Conservation (phyloP, 2,329 filamentous ascomycete genomes). For the Venturia nashicola region DNA sequence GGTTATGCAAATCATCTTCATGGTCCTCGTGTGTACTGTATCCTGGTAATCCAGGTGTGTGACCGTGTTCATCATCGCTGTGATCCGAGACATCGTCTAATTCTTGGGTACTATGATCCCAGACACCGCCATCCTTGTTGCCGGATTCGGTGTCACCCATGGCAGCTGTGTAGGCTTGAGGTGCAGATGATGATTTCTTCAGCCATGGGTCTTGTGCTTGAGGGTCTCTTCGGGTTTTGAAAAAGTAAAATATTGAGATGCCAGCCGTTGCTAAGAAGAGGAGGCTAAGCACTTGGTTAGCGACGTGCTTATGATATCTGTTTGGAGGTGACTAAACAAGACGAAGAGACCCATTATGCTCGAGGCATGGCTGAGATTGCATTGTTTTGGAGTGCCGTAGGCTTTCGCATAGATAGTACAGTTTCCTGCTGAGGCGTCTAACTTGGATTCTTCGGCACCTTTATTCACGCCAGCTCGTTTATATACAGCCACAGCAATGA, state of each 20-base stretch:
- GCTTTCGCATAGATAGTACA: constrained; percentile 38
- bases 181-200: constrained; percentile 23
- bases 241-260: constrained; percentile 42
- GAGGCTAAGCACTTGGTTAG: constrained; percentile 25
- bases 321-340: constrained; percentile 29
- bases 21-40: constrained; percentile 37
- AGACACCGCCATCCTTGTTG: constrained; percentile 32
- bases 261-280: constrained; percentile 41
- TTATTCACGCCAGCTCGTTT: constrained; percentile 41
- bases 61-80: constrained; percentile 29
- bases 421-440: constrained; percentile 26
- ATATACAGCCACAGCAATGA: constrained; percentile 44
- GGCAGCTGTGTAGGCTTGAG: constrained; percentile 28
- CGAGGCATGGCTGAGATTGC: constrained; percentile 42
- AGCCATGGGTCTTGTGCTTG: constrained; percentile 20
- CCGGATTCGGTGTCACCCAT: constrained; percentile 28
- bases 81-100: constrained; percentile 16
- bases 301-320: background rate
- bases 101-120: constrained; percentile 31
- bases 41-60: constrained; percentile 25
- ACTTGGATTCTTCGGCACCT: constrained; percentile 31
- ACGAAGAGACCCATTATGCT: constrained; percentile 45
- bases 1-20: constrained; percentile 14
- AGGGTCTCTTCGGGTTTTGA: constrained; percentile 42
- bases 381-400: constrained; percentile 43